Evolutionary conservation across 2,329 filamentous ascomycete genomes (phyloP), one percentile per base, ranked within the genome.

Genomic region (Xylaria digitata): DNA sequence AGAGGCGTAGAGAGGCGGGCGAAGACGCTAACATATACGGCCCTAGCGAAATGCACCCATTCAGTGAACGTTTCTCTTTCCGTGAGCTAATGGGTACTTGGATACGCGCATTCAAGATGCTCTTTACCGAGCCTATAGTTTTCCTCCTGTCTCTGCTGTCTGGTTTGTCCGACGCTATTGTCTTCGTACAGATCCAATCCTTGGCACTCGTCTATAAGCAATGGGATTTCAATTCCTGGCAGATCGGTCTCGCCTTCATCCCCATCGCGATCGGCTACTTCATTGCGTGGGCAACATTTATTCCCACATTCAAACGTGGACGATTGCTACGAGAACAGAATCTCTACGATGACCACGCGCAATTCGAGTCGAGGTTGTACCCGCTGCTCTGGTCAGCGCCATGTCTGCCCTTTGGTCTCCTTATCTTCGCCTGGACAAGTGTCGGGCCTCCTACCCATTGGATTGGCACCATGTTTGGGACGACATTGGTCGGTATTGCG

Each of bases 161-260:
- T 59, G 88, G 88, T 32, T 90, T 90, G 80, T 86, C 83, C 64
- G 88, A 90, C 68, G 87, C 87, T 0, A 80, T 91, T 37, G 89
- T 90, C 76, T 90, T 90, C 80, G 89, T 88, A 78, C 89, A 89
- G 77, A 84, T 90, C 50, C 86, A 90, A 72, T 87, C 86, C 0
- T 89, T 90, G 69, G 77, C 79, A 0, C 82, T 88, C 0, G 87
- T 91, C 3, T 89, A 89, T 70, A 78, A 82, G 43, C 86, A 90
- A 69, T 90, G 87, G 86, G 74, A 80, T 30, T 91, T 90, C 76
- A 81, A 81, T 57, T 79, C 80, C 2, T 77, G 67, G 63, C 74
- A 78, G 61, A 69, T 74, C 13, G 76, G 76, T 15, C 73, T 78
- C 21, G 68, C 74, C 5, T 78, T 90, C 77, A 78, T 89, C 42